Evolutionary conservation across 1,284 basidiomycete species (phyloP).

Genomic region (Leccinum pachyderme): DNA sequence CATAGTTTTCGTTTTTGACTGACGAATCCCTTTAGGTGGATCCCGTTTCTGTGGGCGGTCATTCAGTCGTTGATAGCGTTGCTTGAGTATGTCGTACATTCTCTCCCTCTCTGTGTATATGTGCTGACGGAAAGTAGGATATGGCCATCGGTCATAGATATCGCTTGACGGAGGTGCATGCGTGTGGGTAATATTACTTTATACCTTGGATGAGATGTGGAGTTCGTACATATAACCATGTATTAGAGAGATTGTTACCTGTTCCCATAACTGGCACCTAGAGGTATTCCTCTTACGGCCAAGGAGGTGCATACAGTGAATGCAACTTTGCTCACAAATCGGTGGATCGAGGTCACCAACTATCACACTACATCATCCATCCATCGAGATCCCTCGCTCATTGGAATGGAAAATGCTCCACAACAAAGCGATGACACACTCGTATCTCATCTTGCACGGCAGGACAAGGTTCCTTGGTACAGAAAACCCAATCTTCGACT

Average conservation of each 20-base stretch:
- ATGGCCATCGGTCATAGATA: conserved; percentile 57
- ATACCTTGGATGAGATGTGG: background rate
- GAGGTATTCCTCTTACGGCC: no score
- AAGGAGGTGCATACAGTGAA: no score
- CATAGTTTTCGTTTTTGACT: background rate
- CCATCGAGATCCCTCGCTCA: no score
- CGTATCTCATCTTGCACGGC: conserved; percentile 43
- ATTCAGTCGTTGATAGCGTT: conserved; percentile 68
- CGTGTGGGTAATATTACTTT: background rate
- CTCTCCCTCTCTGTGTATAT: background rate
- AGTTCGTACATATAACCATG: conserved; percentile 24
- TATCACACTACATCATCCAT: no score
- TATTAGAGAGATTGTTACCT: background rate
- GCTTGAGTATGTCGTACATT: conserved; percentile 49
- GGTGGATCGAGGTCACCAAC: no score
- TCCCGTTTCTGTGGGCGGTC: conserved; percentile 75
- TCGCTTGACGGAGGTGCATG: conserved; percentile 36
- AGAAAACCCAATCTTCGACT: no score
- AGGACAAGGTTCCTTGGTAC: conserved; percentile 56
- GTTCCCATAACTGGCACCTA: no score
- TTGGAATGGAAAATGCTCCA: no score
- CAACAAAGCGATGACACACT: conserved; percentile 9
- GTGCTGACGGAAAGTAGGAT: conserved; percentile 36
- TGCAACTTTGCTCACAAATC: no score
- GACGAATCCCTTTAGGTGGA: conserved; percentile 52